These are phyloP conservation scores for Lentinula boryana DNA, from an alignment of 768 basidiomycete species.

Conservation along the genomic window DNA sequence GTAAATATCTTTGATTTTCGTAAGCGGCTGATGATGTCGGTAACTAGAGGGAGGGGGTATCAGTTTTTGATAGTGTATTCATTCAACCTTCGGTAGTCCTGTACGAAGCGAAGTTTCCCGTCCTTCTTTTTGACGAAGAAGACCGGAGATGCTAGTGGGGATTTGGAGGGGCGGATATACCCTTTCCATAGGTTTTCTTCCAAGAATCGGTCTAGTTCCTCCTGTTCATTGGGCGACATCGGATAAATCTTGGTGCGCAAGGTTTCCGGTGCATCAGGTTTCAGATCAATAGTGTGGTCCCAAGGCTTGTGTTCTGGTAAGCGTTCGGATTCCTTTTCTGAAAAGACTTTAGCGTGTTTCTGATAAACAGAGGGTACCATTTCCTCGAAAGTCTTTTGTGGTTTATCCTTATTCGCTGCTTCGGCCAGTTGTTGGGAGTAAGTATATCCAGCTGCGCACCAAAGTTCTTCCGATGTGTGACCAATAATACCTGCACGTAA, in stretches of 20 bases:
- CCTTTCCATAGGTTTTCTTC: conserved; percentile 5
- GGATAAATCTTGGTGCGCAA: too few relatives aligned
- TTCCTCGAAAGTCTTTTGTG: neutral
- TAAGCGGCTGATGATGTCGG: conserved; percentile 21
- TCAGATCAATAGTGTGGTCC: conserved; percentile 24
- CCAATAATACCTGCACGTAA: too few relatives aligned
- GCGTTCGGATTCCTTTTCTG: neutral
- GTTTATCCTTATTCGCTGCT: neutral
- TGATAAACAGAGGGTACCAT: conserved; percentile 4
- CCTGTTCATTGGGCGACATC: too few relatives aligned
- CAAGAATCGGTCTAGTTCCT: too few relatives aligned
- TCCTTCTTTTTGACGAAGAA: conserved; percentile 21
- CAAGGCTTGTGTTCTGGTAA: conserved; percentile 17
- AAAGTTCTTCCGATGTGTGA: neutral
- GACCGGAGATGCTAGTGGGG: conserved; percentile 7
- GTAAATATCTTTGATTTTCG: too few relatives aligned
- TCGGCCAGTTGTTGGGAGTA: neutral
- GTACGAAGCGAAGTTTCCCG: conserved; percentile 16
- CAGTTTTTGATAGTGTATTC: conserved; percentile 22
- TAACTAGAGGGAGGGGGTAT: conserved; percentile 28
- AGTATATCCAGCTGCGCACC: neutral
- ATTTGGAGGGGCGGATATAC: conserved; percentile 17
- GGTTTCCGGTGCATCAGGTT: conserved; percentile 12
- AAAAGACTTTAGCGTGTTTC: conserved; percentile 19
- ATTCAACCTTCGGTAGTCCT: conserved; percentile 22